These are phyloP conservation scores for Rhizopus sp. DNA, from an alignment of 371 early-diverging fungal genomes.

Conservation along the genomic window DNA sequence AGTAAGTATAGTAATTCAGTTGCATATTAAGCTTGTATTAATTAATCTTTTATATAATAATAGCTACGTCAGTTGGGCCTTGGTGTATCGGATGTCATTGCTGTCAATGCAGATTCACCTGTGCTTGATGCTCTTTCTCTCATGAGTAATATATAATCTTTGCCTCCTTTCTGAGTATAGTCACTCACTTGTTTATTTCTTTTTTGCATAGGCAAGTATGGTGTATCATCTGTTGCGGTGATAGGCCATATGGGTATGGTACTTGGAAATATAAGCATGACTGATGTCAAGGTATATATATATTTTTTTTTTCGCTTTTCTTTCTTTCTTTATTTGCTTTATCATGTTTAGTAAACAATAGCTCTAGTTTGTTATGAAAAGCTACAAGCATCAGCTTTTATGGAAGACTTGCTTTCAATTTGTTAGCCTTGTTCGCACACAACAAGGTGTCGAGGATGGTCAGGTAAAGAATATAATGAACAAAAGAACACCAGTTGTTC, in stretches of 20 bases:
- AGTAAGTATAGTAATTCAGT: constrained; percentile 25
- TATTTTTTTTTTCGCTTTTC: too few relatives aligned
- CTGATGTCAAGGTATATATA: constrained; percentile 66
- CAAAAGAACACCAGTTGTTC: background rate
- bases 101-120: constrained; percentile 53
- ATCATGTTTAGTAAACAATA: background rate
- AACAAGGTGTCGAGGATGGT: constrained; percentile 58
- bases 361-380: constrained; percentile 40
- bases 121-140: constrained; percentile 59
- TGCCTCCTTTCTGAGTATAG: background rate
- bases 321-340: too few relatives aligned
- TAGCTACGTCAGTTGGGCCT: constrained; percentile 56
- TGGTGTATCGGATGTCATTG: constrained; percentile 55
- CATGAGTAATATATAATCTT: constrained; percentile 50
- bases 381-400: constrained; percentile 44
- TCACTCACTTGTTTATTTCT: background rate
- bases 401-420: constrained; percentile 61
- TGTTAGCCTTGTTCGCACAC: constrained; percentile 49
- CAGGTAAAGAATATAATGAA: constrained; percentile 28
- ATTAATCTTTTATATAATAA: background rate
- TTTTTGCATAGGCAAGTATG: constrained; percentile 45
- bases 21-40: background rate
- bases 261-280: constrained; percentile 70
- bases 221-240: constrained; percentile 66
- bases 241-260: constrained; percentile 60